phyloP scores from a whole-genome alignment of 1,284 basidiomycete species.

The Waitea zeae region DNA sequence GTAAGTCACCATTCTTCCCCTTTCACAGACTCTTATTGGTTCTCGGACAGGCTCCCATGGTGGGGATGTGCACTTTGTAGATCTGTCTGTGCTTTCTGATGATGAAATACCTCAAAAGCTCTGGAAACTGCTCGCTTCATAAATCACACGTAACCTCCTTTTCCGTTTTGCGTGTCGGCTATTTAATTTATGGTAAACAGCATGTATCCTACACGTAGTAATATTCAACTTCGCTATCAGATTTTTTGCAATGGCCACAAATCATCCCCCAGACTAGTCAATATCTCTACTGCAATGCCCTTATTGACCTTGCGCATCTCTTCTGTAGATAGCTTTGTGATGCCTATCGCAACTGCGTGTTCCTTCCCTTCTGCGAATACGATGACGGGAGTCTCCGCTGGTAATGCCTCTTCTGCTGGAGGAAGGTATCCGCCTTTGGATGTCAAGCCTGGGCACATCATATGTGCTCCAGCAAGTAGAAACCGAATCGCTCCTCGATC shows the following conservation, averaged over 20 bases:
- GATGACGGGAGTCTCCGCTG: conserved; percentile 62
- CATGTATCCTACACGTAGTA: background rate
- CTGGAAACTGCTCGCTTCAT: background rate
- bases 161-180: too few species aligned
- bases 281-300: conserved; percentile 79
- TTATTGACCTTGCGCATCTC: conserved; percentile 87
- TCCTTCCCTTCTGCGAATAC: conserved; percentile 96
- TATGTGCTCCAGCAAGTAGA: conserved; percentile 81
- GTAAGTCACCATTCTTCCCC: background rate
- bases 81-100: background rate
- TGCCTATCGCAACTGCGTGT: conserved; percentile 77
- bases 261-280: conserved; percentile 80
- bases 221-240: conserved; percentile 16
- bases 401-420: conserved; percentile 49
- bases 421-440: conserved; percentile 85
- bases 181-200: background rate
- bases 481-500: conserved; percentile 98
- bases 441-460: conserved; percentile 96
- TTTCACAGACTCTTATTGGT: background rate
- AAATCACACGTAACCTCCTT: too few species aligned
- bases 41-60: background rate
- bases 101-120: background rate
- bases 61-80: background rate
- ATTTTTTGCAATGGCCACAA: conserved; percentile 68
- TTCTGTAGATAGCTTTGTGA: conserved; percentile 71